Base-by-base conservation (phyloP, 1,284 basidiomycete species). In the Mycosarcoma mackinlayi region DNA sequence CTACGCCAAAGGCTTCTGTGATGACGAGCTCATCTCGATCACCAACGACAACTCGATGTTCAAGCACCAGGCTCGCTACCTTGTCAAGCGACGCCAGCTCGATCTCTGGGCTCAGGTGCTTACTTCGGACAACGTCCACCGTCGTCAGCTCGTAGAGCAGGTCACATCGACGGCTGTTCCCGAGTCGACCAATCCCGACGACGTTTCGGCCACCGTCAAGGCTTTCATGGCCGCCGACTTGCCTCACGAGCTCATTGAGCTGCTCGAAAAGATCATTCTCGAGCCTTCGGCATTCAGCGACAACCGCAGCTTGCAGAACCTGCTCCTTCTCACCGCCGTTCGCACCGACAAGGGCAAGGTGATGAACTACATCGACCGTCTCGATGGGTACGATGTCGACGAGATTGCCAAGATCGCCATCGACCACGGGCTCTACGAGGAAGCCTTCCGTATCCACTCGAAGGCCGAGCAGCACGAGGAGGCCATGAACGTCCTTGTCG, bases 11-110 rank as follows among this genome's bases (percentile, higher is more conserved):
- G 96, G 96, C 73, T 92, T 98, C 86, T 99, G 96, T 82, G 96
- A 99, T 76, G 94, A 98, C 11, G 96, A 99, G 85, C 88, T 99
- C 74, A 94, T 99, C 83, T 84, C 89, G 30, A 95, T 99, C 84
- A 98, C 96, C 54, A 98, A 98, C 83, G 95, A 97, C 77, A 99
- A 99, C 86, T 91, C 94, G 30, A 99, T 98, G 96, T 99, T 96
- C 88, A 99, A 98, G 86, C 95, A 98, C 83, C 96, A 98, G 85
- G 92, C 96, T 52, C 90, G 96, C 35, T 99, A 99, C 85, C 89
- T 98, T 66, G 93, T 98, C 82, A 97, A 95, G 86, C 90, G 96
- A 73, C 92, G 95, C 67, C 91, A 94, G 72, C 89, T 92, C 23
- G 95, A 98, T 72, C 89, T 99, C 41, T 99, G 96, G 96, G 89